Evolutionary conservation across 108 stramenopile species (phyloP), one percentile per base, ranked within the genome.

Genomic region (Aurantiochytrium sp.): DNA sequence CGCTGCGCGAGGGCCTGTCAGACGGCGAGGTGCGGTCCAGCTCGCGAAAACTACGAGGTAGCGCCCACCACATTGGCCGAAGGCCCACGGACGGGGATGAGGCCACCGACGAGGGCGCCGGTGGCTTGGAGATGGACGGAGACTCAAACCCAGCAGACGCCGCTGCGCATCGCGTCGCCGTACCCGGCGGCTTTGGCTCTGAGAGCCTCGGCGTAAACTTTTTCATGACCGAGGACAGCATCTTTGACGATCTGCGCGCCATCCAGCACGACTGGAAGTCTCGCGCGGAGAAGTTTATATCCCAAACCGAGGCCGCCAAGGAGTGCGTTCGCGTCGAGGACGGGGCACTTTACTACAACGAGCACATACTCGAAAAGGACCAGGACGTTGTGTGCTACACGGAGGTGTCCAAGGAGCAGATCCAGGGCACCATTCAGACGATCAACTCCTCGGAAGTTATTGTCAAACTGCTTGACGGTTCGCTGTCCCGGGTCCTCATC

Each of bases 241-340:
- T 81, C 27, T 48, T 22, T 24, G 45, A 81, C 39, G 73, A 81
- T 42, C 3, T 81, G 4, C 73, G 73, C 39, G 39, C 73, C 12
- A 81, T 81, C 45, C 73, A 81, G 30, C 21, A 48, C 10, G 73
- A 81, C 45, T 81, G 73, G 73, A 81, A 81, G 45, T 3, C 73
- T 0, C 39, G 73, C n/a, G 73, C 73, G 24, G 73, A 81, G 4
- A 81, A 37, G 36, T 81, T 81, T 81, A 6, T 81, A 0, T 48
- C 39, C 12, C 42, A 81, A 24, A 1, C 6, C 39, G 73, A 81
- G 39, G 45, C 30, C 45, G 42, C 39, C 24, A 48, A 81, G 24
- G 24, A 81, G 45, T 48, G 42, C 73, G 73, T 81, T 48, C 39
- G 73, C 12, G 73, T 81, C n/a, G 73, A 41, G 73, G 73, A 81